Conservation (phyloP, 73 alveolate genomes). For the Blepharisma japonicum region DNA sequence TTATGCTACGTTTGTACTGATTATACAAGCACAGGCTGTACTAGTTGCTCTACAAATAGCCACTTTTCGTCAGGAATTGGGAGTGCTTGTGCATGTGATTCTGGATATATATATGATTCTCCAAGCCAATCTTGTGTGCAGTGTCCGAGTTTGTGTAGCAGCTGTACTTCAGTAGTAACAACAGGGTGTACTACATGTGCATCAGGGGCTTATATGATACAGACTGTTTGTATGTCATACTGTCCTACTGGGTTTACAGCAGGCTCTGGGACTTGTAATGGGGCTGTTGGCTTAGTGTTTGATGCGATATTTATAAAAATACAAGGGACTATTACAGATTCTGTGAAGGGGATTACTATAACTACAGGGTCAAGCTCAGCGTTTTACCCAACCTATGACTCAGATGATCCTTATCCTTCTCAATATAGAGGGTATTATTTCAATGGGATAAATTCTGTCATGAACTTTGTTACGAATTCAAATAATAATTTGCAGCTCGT, state of each 20-base stretch:
- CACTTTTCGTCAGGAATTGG: slow-evolving; percentile 6
- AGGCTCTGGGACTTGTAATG: background rate
- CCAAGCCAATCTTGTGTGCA: background rate
- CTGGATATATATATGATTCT: background rate
- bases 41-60: background rate
- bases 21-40: slow-evolving; percentile 17
- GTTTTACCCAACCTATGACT: slow-evolving; percentile 20
- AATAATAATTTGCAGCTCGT: slow-evolving; percentile 18
- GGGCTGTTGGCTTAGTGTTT: background rate
- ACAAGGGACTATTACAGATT: background rate
- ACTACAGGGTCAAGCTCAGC: slow-evolving; percentile 9
- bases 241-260: slow-evolving; percentile 25
- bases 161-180: background rate
- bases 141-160: background rate
- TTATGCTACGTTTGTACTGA: background rate
- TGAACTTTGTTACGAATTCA: slow-evolving; percentile 3
- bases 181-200: slow-evolving; percentile 19
- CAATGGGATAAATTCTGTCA: background rate
- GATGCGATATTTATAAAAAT: background rate
- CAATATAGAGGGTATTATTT: slow-evolving; percentile 6
- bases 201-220: slow-evolving; percentile 12
- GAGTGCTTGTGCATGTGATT: background rate
- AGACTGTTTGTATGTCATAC: slow-evolving; percentile 10
- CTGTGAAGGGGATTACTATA: background rate
- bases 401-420: slow-evolving; percentile 17